phyloP scores from a whole-genome alignment of 2,329 filamentous ascomycete genomes.

The Colletotrichum lindemuthianum region DNA sequence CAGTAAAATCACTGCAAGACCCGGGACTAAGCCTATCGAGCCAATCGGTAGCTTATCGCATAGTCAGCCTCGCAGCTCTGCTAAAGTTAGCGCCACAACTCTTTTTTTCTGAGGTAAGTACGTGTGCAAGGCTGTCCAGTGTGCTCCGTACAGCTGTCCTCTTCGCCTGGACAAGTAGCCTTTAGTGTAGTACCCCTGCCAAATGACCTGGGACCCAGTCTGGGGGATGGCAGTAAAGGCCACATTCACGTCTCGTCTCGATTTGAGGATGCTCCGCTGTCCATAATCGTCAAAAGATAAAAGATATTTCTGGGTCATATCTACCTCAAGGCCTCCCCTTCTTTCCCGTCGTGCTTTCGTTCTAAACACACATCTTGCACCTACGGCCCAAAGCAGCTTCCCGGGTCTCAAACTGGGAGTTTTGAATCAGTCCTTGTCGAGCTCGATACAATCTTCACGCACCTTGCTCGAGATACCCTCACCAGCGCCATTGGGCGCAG shows the following conservation, averaged over 20 bases:
- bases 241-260: conserved; percentile 29
- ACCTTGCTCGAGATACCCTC: background rate
- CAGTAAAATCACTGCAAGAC: background rate
- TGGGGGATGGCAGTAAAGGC: conserved; percentile 32
- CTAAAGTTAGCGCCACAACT: conserved; percentile 17
- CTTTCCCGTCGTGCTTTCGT: conserved; percentile 10
- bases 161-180: conserved; percentile 34
- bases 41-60: conserved; percentile 29
- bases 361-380: conserved; percentile 1
- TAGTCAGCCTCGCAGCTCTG: conserved; percentile 27
- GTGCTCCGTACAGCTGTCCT: conserved; percentile 31
- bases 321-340: conserved; percentile 10
- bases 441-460: conserved; percentile 5
- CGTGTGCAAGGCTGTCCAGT: too few relatives aligned
- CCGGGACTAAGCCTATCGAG: conserved; percentile 29
- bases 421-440: background rate
- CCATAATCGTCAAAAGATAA: conserved; percentile 12
- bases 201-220: conserved; percentile 24
- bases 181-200: conserved; percentile 2
- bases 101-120: conserved; percentile 12
- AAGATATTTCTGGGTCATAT: conserved; percentile 20
- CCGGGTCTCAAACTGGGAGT: conserved; percentile 27
- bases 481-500: conserved; percentile 36
- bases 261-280: conserved; percentile 16
- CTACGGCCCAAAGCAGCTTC: conserved; percentile 7